Conservation (phyloP, 2,329 filamentous ascomycete species). For the Neonectria sp. region DNA sequence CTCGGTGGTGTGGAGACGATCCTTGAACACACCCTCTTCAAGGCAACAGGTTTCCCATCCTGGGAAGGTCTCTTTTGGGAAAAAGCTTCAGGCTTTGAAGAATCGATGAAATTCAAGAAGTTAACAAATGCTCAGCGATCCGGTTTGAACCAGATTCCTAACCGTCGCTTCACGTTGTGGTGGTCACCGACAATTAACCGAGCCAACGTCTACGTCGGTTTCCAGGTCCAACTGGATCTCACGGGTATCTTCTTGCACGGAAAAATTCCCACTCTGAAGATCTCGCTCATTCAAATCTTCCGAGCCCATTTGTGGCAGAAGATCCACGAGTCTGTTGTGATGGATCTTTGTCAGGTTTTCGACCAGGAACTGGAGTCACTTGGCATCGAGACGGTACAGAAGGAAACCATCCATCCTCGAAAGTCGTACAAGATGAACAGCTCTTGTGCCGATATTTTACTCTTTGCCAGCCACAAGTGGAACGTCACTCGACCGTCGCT, state of each 20-base stretch:
- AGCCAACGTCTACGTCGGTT: constrained; percentile 98
- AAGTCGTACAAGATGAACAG: constrained; percentile 99
- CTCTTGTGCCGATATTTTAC: constrained; percentile 95
- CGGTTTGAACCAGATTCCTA: constrained; percentile 98
- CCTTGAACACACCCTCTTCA: constrained; percentile 95
- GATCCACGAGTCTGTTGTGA: constrained; percentile 98
- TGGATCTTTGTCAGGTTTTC: constrained; percentile 99
- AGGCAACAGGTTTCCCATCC: constrained; percentile 94
- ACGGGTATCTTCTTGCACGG: constrained; percentile 99
- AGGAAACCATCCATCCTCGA: constrained; percentile 98
- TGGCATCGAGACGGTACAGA: constrained; percentile 97
- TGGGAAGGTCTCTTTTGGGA: constrained; percentile 99
- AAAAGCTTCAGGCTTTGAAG: constrained; percentile 70
- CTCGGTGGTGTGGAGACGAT: constrained; percentile 98
- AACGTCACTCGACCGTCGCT: constrained; percentile 95
- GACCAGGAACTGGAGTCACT: constrained; percentile 97
- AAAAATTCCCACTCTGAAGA: constrained; percentile 98
- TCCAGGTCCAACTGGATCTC: constrained; percentile 97
- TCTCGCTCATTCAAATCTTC: constrained; percentile 99
- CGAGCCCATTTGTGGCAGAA: constrained; percentile 99
- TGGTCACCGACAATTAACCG: constrained; percentile 96
- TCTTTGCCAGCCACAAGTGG: constrained; percentile 99
- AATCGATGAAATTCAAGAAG: constrained; percentile 97
- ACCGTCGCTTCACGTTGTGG: constrained; percentile 98
- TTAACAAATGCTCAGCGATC: constrained; percentile 96